phyloP scores from a whole-genome alignment of 208 protist species.

The Leishmania amazonensis region DNA sequence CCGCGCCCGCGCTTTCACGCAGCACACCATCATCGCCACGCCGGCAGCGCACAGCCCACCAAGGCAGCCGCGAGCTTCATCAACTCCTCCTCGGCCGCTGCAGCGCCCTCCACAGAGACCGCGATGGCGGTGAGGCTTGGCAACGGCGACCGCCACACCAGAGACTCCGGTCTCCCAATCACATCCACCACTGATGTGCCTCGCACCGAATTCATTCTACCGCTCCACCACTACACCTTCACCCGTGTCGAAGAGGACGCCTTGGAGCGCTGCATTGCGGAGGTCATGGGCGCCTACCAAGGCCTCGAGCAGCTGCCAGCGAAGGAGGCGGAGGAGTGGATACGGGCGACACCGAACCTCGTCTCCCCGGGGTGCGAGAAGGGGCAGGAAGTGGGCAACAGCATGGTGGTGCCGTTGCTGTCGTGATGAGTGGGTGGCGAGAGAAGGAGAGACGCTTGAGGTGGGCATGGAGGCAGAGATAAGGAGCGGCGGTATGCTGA shows the following conservation, averaged over 20 bases:
- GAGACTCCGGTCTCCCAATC: neutral
- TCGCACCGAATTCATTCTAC: conserved; percentile 31
- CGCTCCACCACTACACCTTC: conserved; percentile 54
- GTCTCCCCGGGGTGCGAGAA: neutral
- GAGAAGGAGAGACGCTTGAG: neutral
- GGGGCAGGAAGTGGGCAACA: neutral
- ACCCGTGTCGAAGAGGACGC: conserved; percentile 41
- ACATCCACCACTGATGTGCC: neutral
- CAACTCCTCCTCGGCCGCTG: neutral
- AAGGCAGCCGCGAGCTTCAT: neutral
- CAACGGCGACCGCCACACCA: neutral
- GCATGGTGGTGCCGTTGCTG: neutral
- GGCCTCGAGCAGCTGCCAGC: conserved; percentile 29
- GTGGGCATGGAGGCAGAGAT: neutral
- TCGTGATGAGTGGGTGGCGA: neutral
- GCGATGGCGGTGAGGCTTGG: neutral
- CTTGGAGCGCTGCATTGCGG: conserved; percentile 50
- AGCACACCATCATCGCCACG: neutral
- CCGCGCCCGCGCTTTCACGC: conserved; percentile 26
- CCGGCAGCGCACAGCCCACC: neutral
- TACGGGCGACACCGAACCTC: neutral
- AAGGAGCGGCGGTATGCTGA: neutral
- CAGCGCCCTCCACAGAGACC: neutral
- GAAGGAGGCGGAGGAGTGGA: conserved; percentile 30
- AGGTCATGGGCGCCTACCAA: conserved; percentile 44